Evolutionary conservation across 805 yeast species (phyloP).

Genomic region (Komagataella pastoris): DNA sequence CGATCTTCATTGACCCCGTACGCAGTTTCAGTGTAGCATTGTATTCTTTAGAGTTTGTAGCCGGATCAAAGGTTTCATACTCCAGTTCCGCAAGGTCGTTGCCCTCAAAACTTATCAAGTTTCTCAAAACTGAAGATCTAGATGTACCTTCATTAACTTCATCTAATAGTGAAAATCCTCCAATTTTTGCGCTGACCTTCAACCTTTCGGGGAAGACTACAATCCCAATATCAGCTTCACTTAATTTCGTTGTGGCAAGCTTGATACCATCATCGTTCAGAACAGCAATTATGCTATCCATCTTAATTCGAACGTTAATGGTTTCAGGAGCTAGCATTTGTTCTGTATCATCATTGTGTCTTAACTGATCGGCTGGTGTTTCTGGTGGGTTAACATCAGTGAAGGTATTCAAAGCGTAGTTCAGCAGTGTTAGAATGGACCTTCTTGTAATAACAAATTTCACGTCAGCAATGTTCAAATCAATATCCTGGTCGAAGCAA

Average conservation of each 20-base stretch:
- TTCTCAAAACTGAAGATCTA: constrained; percentile 43
- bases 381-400: constrained; percentile 67
- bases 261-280: constrained; percentile 76
- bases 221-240: constrained; percentile 58
- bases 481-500: constrained; percentile 66
- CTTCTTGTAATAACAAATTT: constrained; percentile 64
- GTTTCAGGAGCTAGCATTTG: constrained; percentile 56
- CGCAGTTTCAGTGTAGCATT: constrained; percentile 47
- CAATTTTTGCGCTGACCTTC: constrained; percentile 60
- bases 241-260: constrained; percentile 65
- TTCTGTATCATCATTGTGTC: constrained; percentile 50
- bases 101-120: constrained; percentile 70
- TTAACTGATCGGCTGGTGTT: constrained; percentile 55
- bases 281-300: constrained; percentile 63
- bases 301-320: constrained; percentile 50
- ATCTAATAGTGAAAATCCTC: constrained; percentile 68
- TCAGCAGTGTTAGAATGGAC: constrained; percentile 64
- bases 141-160: constrained; percentile 57
- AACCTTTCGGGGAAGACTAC: constrained; percentile 63
- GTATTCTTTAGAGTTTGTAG: constrained; percentile 32
- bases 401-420: constrained; percentile 76
- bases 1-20: constrained; percentile 65
- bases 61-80: constrained; percentile 69
- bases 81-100: constrained; percentile 63
- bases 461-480: constrained; percentile 65